Base-by-base conservation (phyloP, 2,329 filamentous ascomycete genomes). In the Ciborinia camelliae region DNA sequence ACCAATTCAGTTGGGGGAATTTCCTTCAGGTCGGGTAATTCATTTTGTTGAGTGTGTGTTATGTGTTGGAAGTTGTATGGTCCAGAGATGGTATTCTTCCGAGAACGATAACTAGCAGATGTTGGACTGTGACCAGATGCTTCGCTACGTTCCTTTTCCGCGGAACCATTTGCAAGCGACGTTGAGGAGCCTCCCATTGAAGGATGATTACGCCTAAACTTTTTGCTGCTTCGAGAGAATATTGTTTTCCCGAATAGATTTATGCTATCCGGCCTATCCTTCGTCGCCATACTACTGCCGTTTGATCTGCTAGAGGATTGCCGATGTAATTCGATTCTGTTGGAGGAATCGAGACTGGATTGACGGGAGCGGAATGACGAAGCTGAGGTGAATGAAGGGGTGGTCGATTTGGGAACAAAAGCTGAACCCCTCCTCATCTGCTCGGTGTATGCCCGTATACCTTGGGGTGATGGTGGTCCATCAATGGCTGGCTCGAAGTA, bases 21-120 rank as follows among this genome's bases (percentile, higher is more conserved):
- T 35, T 76, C 75, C 50, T 79, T 76, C 8, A 80, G 67, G 63
- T 76, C 77, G 4, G 79, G 75, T 3, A 81, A 65, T 58, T 81
- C 77, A 37, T 86, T 81, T 54, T 81, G 81, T 15, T 80, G 77
- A 15, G 82, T 85, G 72, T 88, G 85, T 4, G 83, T 81, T 41
- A 89, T 79, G 74, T 89, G 86, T 72, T 88, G 85, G 67, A 89
- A 89, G 77, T 88, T 87, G 75, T 86, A 88, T 3, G 86, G 86
- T 0, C 79, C 82, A 0, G 86, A 89, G 62, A 89, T 89, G 26
- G 65, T 50, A 14, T 70, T 68, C 55, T 68, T 68, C 58, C 65
- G 63, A 41, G 67, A 60, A 23, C 48, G 54, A n/a, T 60, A 51
- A 47, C 43, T 64, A 20, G 4, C 8, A 18, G 58, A 20, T 20